A percentile compares a stretch with the other conserved stretches of the same genome.
These are phyloP conservation scores for Dactylellina leptospora DNA, from an alignment of 2,329 filamentous ascomycete genomes.

Conservation along the genomic window DNA sequence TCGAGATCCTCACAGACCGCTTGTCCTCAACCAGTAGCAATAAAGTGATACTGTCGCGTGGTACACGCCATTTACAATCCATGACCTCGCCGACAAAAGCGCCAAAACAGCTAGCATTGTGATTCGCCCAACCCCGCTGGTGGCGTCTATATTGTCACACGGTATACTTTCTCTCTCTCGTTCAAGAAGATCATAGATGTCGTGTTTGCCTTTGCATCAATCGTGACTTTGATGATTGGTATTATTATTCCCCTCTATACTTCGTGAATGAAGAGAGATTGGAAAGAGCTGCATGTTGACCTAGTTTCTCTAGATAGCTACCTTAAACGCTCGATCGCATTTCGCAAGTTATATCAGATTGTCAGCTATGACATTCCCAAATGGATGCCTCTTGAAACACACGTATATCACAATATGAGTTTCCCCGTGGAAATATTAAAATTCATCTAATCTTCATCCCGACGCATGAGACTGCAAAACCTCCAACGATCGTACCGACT, in stretches of 20 bases:
- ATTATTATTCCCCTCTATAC: too few relatives aligned
- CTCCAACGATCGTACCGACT: not conserved
- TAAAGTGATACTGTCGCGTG: conserved; percentile 6
- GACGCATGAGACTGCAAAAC: not conserved
- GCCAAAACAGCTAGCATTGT: not conserved
- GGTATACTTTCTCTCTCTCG: too few relatives aligned
- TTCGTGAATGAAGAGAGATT: too few relatives aligned
- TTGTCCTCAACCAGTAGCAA: conserved; percentile 4
- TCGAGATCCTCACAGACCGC: too few relatives aligned
- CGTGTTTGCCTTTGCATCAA: too few relatives aligned
- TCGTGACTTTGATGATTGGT: too few relatives aligned
- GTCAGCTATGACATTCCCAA: not conserved
- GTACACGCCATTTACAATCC: not conserved
- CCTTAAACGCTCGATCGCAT: not conserved
- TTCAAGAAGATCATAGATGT: too few relatives aligned
- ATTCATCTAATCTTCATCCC: not conserved
- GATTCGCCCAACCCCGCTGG: not conserved
- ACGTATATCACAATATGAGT: too few relatives aligned
- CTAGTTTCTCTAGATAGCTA: not conserved
- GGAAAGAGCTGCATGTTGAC: too few relatives aligned
- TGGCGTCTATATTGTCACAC: conserved; percentile 20
- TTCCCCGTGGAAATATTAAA: not conserved
- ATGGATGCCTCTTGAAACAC: not conserved
- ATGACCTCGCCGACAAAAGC: conserved; percentile 17
- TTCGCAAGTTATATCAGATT: too few relatives aligned